A percentile compares a stretch with the other conserved stretches of the same genome.
These are phyloP conservation scores for Globisporangium radiosum DNA, from an alignment of 352 stramenopile species.

Conservation along the genomic window DNA sequence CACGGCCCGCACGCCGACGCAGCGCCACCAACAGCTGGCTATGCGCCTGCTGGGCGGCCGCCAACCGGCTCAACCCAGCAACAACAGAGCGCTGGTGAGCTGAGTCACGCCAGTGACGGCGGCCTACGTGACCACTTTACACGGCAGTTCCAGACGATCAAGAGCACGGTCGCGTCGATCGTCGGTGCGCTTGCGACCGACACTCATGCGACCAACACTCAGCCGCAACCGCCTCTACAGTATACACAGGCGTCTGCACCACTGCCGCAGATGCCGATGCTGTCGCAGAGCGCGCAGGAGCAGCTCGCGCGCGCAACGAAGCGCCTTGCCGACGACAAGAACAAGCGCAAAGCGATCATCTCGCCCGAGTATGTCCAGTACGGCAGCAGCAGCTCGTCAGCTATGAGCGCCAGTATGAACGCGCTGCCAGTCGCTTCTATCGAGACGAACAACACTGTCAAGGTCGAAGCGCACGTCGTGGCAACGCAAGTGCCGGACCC, in stretches of 20 bases:
- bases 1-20: conserved; percentile 58
- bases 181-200: conserved; percentile 26
- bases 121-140: conserved; percentile 29
- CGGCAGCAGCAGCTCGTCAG: conserved; percentile 12
- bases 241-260: conserved; percentile 4
- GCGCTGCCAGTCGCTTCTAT: background rate
- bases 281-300: conserved; percentile 28
- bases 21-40: background rate
- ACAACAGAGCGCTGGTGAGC: conserved; percentile 3
- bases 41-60: conserved; percentile 1
- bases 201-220: background rate
- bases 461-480: conserved; percentile 25
- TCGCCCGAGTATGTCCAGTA: conserved; percentile 83
- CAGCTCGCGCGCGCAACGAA: conserved; percentile 36
- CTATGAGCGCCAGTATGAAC: background rate
- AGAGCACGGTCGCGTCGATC: conserved; percentile 40
- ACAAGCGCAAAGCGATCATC: conserved; percentile 78
- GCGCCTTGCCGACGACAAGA: conserved; percentile 58
- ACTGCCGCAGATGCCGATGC: background rate
- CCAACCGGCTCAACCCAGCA: conserved; percentile 12
- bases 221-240: background rate
- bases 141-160: conserved; percentile 38
- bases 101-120: conserved; percentile 9
- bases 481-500: conserved; percentile 49
- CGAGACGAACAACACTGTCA: conserved; percentile 10